phyloP scores from a whole-genome alignment of 2,329 filamentous ascomycete genomes.

The Botryotinia convoluta region DNA sequence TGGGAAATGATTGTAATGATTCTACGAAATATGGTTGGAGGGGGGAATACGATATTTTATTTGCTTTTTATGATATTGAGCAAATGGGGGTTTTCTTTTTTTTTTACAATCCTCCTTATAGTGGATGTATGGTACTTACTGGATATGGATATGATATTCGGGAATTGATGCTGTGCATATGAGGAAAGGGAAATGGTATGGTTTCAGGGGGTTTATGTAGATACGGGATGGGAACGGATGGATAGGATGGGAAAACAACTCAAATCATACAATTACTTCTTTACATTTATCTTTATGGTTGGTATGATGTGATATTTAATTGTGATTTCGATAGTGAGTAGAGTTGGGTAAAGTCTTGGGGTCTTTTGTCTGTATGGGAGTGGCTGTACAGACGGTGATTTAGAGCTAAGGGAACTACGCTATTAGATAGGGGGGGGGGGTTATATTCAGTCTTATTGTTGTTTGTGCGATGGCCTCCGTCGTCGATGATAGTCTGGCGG shows the following conservation, averaged over 20 bases:
- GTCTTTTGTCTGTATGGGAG: no score
- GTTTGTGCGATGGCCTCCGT: no score
- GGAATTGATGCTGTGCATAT: slow-evolving; percentile 7
- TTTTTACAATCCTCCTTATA: neutral
- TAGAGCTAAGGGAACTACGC: no score
- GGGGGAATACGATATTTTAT: neutral
- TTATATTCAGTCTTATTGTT: no score
- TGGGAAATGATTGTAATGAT: slow-evolving; percentile 20
- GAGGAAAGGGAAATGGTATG: neutral
- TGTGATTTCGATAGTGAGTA: no score
- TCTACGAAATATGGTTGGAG: slow-evolving; percentile 1
- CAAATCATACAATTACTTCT: neutral
- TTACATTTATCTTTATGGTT: neutral
- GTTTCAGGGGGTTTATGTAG: neutral
- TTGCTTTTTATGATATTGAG: neutral
- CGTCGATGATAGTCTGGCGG: no score
- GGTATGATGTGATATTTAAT: no score
- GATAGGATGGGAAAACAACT: neutral
- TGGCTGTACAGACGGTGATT: no score
- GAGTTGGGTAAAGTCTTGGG: no score
- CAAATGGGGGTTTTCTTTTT: neutral
- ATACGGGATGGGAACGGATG: neutral
- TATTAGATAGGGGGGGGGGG: no score
- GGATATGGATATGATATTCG: slow-evolving; percentile 11
- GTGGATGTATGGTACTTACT: slow-evolving; percentile 1